Base-by-base conservation (phyloP, 768 basidiomycete species). In the Ephemerocybe angulata region DNA sequence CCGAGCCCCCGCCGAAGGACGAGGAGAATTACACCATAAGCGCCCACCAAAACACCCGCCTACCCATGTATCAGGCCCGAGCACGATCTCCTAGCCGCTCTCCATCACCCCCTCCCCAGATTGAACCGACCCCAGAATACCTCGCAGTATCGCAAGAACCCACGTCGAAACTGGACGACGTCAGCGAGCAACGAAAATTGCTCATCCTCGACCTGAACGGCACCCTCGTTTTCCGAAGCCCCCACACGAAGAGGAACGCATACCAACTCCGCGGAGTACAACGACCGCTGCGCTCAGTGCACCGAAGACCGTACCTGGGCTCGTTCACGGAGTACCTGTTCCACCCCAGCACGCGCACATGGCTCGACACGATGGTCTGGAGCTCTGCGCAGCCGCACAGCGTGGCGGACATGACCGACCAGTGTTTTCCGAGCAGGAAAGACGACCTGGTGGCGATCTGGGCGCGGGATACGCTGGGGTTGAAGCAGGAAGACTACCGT, bases 281-380 rank as follows among this genome's bases (percentile, higher is more conserved):
- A 1, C 65, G 70, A 15, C 63, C 68, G 1, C 56, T 77, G 13
- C 69, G 81, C 6, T 40, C 65, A 3, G 78, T 76, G 0, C 67
- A 88, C 59, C 82, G 80, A 2, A 76, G 90, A 15, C 87, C 90
- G 0, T 93, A 85, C 66, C 74, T 91, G 60, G 54, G 68, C 4
- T 67, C 85, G 1, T 88, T 92, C 60, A 64, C 76, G 3, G 66
- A 76, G 2, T 92, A 87, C 62, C 68, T 91, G 2, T 84, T 90
- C 59, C 81, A 84, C 47, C 70, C 77, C 0, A 60, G 72, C 17
- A 89, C 85, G n/a, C 72, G 69, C 30, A 61, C 63, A 13, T 90
- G 88, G 87, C 76, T 92, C 19, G 88, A 91, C 55, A 84, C 87
- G 3, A 93, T 93, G 87, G 80, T 94, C 3, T 94, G 91, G 91